Base-by-base conservation (phyloP, 768 basidiomycete species). In the Xerocomellus chrysenteron region DNA sequence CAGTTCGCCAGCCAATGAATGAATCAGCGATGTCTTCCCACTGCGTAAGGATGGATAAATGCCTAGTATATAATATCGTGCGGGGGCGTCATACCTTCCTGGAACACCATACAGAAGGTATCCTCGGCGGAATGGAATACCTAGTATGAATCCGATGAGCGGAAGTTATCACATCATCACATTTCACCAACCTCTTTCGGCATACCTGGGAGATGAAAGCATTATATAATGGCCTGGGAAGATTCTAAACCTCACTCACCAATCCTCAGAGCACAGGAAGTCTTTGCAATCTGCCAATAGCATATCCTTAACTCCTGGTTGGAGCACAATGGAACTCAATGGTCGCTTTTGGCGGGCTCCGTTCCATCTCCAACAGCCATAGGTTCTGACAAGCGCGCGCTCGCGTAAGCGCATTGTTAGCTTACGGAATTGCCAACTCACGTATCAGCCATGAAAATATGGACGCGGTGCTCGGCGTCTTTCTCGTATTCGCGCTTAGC, bases 251-350 rank as follows among this genome's bases (percentile, higher is more conserved):
- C 37, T 36, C 44, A 78, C 88, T 63, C 69, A 90, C 90, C 90
- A 92, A 58, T 92, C 88, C 65, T 93, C 91, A 17, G 91, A 92
- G 48, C 80, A 79, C 65, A 92, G 72, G 74, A 92, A 92, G 67
- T 92, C 90, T 65, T 82, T 90, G 77, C 91, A 92, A 71, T 94
- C 92, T 11, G 86, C 82, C 24, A 93, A 75, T 55, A 93, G 83
- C 90, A 94, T 94, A 68, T 94, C 92, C 66, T 92, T 92, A 10
- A 93, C 90, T 42, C 89, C 90, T 5, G 91, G 90, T 63, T 93
- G 90, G 12, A 94, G 80, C 16, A 94, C 91, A 58, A 94, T 93
- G n/a, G 91, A 93, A 65, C 87, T 90, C 87, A 94, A 88, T 0
- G 92, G 92, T 33, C 92, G 82, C 72, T 94, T 94, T 65, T 92